Evolutionary conservation across 495 filamentous ascomycete genomes (phyloP).

Genomic region (Mytilinidion resinicola): DNA sequence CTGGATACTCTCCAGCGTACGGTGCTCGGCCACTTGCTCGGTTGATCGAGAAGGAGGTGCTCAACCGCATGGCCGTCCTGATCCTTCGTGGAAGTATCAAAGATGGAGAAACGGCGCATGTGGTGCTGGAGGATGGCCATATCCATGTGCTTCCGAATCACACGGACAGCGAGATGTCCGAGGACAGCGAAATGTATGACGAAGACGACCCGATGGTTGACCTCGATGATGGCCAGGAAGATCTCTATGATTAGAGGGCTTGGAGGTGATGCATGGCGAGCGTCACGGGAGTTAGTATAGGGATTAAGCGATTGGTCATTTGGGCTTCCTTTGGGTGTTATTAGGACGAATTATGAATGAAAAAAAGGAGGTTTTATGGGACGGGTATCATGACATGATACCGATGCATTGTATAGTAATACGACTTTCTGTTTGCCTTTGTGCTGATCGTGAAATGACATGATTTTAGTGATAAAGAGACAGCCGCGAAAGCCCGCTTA

Average conservation of each 20-base stretch:
- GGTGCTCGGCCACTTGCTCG: constrained; percentile 82
- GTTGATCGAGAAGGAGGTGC: constrained; percentile 91
- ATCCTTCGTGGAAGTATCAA: constrained; percentile 76
- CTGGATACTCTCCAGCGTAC: constrained; percentile 90
- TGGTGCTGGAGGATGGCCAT: constrained; percentile 69
- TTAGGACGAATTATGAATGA: background rate
- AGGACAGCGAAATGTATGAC: constrained; percentile 48
- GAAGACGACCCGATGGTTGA: constrained; percentile 67
- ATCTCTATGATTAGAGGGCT: constrained; percentile 36
- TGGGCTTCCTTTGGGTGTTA: no score
- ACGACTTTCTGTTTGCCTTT: no score
- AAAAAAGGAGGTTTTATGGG: background rate
- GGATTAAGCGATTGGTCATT: background rate
- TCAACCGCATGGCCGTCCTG: constrained; percentile 85
- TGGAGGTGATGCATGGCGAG: background rate
- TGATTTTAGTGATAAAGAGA: no score
- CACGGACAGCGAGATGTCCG: constrained; percentile 49
- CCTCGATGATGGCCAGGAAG: constrained; percentile 46
- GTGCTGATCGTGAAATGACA: no score
- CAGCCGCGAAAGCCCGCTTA: no score
- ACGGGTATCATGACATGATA: no score
- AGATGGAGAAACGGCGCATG: constrained; percentile 76
- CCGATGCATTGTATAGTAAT: no score
- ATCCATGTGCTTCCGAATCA: constrained; percentile 82
- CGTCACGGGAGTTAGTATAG: background rate